Evolutionary conservation across 2,329 filamentous ascomycete genomes (phyloP).

Genomic region (Fusarium sambucinum): DNA sequence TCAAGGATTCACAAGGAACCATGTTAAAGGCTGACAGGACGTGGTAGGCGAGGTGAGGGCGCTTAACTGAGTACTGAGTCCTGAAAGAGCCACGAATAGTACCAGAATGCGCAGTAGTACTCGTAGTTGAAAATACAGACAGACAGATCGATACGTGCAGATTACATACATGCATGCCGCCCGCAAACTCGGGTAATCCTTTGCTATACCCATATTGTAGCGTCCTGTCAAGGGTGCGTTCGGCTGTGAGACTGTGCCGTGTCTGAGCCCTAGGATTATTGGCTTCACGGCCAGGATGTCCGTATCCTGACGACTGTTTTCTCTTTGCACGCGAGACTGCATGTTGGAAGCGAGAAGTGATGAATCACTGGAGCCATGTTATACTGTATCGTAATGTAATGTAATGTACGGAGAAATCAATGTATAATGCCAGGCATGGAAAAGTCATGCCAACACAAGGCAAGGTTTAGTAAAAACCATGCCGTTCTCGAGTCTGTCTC

Average conservation of each 20-base stretch:
- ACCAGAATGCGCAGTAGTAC: constrained; percentile 1
- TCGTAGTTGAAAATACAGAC: constrained; percentile 14
- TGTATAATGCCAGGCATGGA: not conserved
- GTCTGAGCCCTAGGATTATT: constrained; percentile 27
- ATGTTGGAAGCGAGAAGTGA: constrained; percentile 35
- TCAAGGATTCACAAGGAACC: constrained; percentile 25
- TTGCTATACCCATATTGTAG: constrained; percentile 1
- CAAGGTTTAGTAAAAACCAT: constrained; percentile 8
- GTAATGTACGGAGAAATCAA: constrained; percentile 1
- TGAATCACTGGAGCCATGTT: constrained; percentile 30
- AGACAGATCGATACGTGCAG: constrained; percentile 3
- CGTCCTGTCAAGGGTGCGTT: constrained; percentile 17
- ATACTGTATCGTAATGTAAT: not conserved
- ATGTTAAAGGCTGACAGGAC: constrained; percentile 6
- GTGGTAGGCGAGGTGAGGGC: constrained; percentile 26
- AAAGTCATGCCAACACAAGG: not conserved
- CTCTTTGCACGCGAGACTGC: constrained; percentile 28
- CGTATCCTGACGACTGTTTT: constrained; percentile 22
- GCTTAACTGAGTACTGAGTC: constrained; percentile 33
- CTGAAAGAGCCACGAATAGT: constrained; percentile 14
- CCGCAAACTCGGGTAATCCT: constrained; percentile 2
- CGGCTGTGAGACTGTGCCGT: constrained; percentile 30
- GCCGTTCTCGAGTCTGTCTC: constrained; percentile 21
- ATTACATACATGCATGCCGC: constrained; percentile 8
- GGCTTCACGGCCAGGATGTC: constrained; percentile 27